phyloP scores from a whole-genome alignment of 306 rosid genomes.

The Acmispon strigosus region DNA sequence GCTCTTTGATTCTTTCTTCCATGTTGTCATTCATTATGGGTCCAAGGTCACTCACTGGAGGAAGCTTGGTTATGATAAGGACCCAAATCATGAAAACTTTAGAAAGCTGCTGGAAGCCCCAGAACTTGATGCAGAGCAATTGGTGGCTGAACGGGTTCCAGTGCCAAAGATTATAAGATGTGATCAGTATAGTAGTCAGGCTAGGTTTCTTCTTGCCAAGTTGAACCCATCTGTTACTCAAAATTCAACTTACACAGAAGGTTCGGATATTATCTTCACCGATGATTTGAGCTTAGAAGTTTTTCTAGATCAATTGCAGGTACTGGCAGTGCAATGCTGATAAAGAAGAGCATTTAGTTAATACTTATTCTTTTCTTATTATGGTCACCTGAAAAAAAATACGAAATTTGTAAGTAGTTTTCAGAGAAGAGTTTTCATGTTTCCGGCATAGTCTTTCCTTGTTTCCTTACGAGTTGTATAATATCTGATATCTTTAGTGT shows the following conservation, averaged over 20 bases:
- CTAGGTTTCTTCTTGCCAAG: slow-evolving; percentile 93
- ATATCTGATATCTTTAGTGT: slow-evolving; percentile 12
- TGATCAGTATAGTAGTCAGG: slow-evolving; percentile 88
- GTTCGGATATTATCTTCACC: slow-evolving; percentile 73
- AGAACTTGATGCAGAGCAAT: slow-evolving; percentile 67
- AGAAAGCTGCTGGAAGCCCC: slow-evolving; percentile 84
- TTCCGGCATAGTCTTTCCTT: slow-evolving; percentile 7
- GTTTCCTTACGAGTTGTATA: slow-evolving; percentile 17
- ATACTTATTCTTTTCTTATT: slow-evolving; percentile 3
- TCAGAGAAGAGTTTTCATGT: slow-evolving; percentile 17
- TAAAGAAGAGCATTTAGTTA: slow-evolving; percentile 4
- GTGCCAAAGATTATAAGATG: slow-evolving; percentile 71
- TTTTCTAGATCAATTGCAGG: slow-evolving; percentile 81
- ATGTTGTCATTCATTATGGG: slow-evolving; percentile 79
- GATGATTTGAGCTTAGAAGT: slow-evolving; percentile 92
- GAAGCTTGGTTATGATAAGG: slow-evolving; percentile 77
- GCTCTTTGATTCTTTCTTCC: slow-evolving; percentile 84
- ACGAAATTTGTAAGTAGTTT: slow-evolving; percentile 29
- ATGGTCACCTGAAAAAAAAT: background rate
- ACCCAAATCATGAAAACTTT: slow-evolving; percentile 73
- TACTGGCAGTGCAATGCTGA: slow-evolving; percentile 81
- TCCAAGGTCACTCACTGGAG: slow-evolving; percentile 80
- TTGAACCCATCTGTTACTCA: slow-evolving; percentile 91
- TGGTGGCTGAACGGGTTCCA: slow-evolving; percentile 65
- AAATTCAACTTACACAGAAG: slow-evolving; percentile 62